Base-by-base conservation (phyloP, 108 stramenopile genomes). In the Aureococcus anophagefferens region DNA sequence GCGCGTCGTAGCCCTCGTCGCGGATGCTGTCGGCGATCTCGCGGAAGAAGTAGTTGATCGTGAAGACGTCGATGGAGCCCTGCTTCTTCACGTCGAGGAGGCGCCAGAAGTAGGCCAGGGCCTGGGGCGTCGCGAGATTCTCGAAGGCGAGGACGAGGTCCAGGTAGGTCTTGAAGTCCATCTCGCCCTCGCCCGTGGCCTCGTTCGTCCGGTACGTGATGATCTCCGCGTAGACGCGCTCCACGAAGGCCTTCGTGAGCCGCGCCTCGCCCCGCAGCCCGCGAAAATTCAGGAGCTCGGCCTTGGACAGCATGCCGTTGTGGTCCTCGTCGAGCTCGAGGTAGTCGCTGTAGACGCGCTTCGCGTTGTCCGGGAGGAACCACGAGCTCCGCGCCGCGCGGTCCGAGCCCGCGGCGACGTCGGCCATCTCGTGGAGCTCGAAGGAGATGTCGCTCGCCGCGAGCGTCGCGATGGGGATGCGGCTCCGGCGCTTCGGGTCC, bases 91-190 rank as follows among this genome's bases (percentile, higher is more conserved):
- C 40, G 46, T 79, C 78, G 31, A 83, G 76, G 9, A 81, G 66
- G 28, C 68, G 75, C 73, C 80, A 83, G 31, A 81, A 67, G 79
- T 83, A 83, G 31, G 17, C 29, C 5, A 78, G 64, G 46, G 68
- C 70, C 67, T 76, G 80, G 5, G 46, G 68, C 9, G 69, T 69
- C 32, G 62, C 35, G 32, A 69, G 71, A 74, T 80, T 78, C 67
- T 77, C 76, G 74, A 85, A 76, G 30, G 83, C 82, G 31, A 85
- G 82, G 46, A 83, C 82, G 21, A 85, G 80, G 75, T 85, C 84
- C 35, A 85, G 78, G 65, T 80, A 85, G 13, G 79, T 78, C 68
- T 85, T 85, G 71, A 79, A 85, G 71, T 85, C 84, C 79, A 83
- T 80, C 68, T 83, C 82, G n/a, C 67, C 74, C 59, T 51, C 73